phyloP scores from a whole-genome alignment of 306 rosid species.

The Sphenostylis stenocarpa region DNA sequence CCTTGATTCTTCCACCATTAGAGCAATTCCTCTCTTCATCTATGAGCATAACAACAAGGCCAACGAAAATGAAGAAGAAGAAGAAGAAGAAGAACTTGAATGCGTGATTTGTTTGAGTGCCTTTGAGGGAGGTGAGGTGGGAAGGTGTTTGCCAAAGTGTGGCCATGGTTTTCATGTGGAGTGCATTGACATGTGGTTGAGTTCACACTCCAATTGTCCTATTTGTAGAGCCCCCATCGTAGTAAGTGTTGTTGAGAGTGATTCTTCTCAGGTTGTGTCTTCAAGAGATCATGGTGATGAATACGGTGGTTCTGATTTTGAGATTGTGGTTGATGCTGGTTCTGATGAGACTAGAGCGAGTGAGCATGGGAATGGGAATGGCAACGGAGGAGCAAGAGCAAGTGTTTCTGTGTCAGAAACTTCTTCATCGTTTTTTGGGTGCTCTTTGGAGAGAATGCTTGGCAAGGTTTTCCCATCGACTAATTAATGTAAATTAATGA shows the following conservation, averaged over 20 bases:
- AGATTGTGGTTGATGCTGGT: constrained; percentile 41
- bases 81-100: constrained; percentile 40
- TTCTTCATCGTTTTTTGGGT: constrained; percentile 55
- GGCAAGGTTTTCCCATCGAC: constrained; percentile 58
- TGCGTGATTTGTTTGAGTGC: constrained; percentile 81
- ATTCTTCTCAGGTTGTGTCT: constrained; percentile 23
- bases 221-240: constrained; percentile 69
- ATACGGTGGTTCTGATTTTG: constrained; percentile 33
- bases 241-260: constrained; percentile 24
- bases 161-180: constrained; percentile 78
- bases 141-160: constrained; percentile 69
- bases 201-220: constrained; percentile 78
- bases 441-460: constrained; percentile 73
- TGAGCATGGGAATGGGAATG: not conserved
- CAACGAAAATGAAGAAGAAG: not conserved
- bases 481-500: constrained; percentile 36
- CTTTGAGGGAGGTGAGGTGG: constrained; percentile 67
- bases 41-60: constrained; percentile 16
- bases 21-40: constrained; percentile 67
- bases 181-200: constrained; percentile 92
- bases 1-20: constrained; percentile 51
- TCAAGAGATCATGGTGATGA: constrained; percentile 9
- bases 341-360: constrained; percentile 45
- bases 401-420: constrained; percentile 34
- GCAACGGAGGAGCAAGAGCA: not conserved